Base-by-base conservation (phyloP, 306 rosid genomes). In the Corylus avellana region DNA sequence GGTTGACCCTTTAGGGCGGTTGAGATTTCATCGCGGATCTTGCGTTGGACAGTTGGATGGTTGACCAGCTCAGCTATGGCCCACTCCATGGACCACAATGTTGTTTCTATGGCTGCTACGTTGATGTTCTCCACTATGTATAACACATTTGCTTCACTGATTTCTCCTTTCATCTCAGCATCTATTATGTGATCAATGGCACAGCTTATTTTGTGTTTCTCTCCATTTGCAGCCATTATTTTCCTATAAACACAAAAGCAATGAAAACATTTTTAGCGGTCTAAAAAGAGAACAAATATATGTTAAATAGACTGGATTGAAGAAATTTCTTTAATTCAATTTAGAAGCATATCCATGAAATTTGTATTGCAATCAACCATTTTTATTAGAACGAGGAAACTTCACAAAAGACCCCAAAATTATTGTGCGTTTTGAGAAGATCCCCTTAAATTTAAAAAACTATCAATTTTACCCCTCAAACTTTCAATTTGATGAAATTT, bases 31-130 rank as follows among this genome's bases (percentile, higher is more conserved):
- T 93, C 80, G 0, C 97, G 89, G 48, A 93, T 86, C 79, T 90
- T 91, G 57, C 35, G 55, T 75, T 93, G 98, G 1, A 91, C 90
- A 0, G 18, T 69, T 73, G 97, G 97, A 77, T 91, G 79, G 51
- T 90, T 93, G 4, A 93, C 98, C 67, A 93, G 51, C 87, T 93
- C 97, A 11, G 97, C 98, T 80, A 91, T 93, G 22, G 91, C 94
- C 98, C 98, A 91, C 42, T 93, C 98, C 93, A 93, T 93, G 4
- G 97, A 93, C 97, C 98, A 90, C 46, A 93, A 77, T 18, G 98
- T 91, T 59, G 97, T 93, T 70, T 93, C 94, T 78, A 93, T 91
- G 73, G 97, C 98, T 62, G 97, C 98, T 67, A 83, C 87, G 29
- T 85, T 88, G 32, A 93, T 93, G 83, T 93, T 93, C 72, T 93